A percentile compares a stretch with the other conserved stretches of the same genome.
phyloP scores from a whole-genome alignment of 805 yeast genomes.

The Yarrowia bubula region DNA sequence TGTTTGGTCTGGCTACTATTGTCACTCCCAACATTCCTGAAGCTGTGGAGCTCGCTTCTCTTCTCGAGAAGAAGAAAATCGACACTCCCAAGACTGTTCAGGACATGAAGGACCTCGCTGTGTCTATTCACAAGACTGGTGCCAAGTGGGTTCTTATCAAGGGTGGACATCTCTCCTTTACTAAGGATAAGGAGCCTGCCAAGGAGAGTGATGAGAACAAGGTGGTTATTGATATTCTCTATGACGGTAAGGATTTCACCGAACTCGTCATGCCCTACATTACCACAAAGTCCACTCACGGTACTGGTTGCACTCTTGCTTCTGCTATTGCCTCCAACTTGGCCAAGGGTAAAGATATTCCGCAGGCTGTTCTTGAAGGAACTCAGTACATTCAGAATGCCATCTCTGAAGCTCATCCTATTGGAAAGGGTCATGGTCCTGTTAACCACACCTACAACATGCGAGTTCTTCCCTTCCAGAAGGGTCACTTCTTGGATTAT shows the following conservation, averaged over 20 bases:
- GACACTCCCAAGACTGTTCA: slow-evolving; percentile 37
- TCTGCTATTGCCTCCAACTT: slow-evolving; percentile 75
- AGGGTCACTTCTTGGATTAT: slow-evolving; percentile 48
- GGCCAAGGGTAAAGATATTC: slow-evolving; percentile 52
- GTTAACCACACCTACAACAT: slow-evolving; percentile 60
- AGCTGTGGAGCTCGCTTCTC: slow-evolving; percentile 46
- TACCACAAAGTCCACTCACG: slow-evolving; percentile 64
- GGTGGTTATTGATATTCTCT: slow-evolving; percentile 35
- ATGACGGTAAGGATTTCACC: slow-evolving; percentile 39
- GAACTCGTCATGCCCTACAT: slow-evolving; percentile 50
- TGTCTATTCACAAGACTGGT: slow-evolving; percentile 42
- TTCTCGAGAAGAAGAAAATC: slow-evolving; percentile 20
- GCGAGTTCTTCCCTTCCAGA: slow-evolving; percentile 37
- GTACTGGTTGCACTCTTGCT: slow-evolving; percentile 87
- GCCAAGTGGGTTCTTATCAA: slow-evolving; percentile 62
- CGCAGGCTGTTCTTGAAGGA: slow-evolving; percentile 53
- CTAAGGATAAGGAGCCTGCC: slow-evolving; percentile 26
- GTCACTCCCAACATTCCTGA: slow-evolving; percentile 77
- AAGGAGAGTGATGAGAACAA: slow-evolving; percentile 29
- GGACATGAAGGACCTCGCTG: slow-evolving; percentile 45
- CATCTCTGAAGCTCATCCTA: slow-evolving; percentile 48
- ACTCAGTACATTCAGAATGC: slow-evolving; percentile 68
- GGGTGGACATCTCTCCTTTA: slow-evolving; percentile 69
- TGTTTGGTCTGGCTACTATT: slow-evolving; percentile 55
- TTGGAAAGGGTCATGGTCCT: slow-evolving; percentile 63